Base-by-base conservation (phyloP, 2,329 filamentous ascomycete species). In the Hypoxylon sp. region DNA sequence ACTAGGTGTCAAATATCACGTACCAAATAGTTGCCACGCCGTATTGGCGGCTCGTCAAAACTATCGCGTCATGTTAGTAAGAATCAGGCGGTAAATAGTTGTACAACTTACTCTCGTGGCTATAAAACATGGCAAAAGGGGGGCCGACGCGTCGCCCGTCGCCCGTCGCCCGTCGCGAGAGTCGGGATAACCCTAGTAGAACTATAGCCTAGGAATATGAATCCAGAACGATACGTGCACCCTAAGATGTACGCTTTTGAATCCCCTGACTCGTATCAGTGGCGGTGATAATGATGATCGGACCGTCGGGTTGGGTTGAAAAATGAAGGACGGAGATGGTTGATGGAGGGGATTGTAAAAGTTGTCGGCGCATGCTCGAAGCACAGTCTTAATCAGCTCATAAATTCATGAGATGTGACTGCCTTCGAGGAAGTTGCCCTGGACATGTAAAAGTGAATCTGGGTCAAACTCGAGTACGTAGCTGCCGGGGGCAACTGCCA, bases 1-100 rank as follows among this genome's bases (percentile, higher is more conserved):
- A n/a, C 34, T 20, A 39, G 26, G 30, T 24, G 34, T 15, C 43
- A 15, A 19, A 4, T 28, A 44, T 11, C 20, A 58, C 86, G 73
- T 83, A 97, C 94, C 95, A 99, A 63, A 99, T 90, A 1, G 94
- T 99, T 13, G 94, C 91, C 59, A 99, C 91, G 58, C 95, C 95
- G 85, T 97, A 91, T 76, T 95, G 90, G 74, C 89, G 89, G 65
- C 87, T 94, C 3, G 89, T 95, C 57, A 99, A 87, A 62, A 99
- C 87, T 90, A 59, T 37, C 10, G 19, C n/a, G 44, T 30, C 20
- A 8, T 19, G 70, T 80, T 46, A 79, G 73, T 11, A 37, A 19
- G 3, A 0, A 5, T 11, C 1, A 30, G 6, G 8, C 11, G 22
- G 15, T 26, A 13, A n/a, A 3, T 8, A 39, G 10, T 26, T 6